Evolutionary conservation across 202 grass and related monocot species (phyloP), one percentile per base, ranked within the genome.

Genomic region (Saccharum hybrid): DNA sequence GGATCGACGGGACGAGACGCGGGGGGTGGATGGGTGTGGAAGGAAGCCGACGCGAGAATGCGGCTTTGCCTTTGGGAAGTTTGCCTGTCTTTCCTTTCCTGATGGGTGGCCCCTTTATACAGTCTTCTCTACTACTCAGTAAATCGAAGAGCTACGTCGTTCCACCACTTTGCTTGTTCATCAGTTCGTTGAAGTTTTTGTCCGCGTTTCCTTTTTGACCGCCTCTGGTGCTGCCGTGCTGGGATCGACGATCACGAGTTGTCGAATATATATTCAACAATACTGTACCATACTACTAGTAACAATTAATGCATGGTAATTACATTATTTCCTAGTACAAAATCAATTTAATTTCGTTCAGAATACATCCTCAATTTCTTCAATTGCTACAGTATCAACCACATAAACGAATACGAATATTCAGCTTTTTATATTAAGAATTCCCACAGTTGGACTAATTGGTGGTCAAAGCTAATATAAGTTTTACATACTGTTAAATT

Each of bases 61-160:
- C 30, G 16, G 60, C 4, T 36, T 36, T 36, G 34, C 34, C 34
- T 36, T 36, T 36, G 34, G 34, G 34, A 5, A 36, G 33, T 4
- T 28, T 43, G 87, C 23, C 15, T 23, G 23, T 76, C 10, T 70
- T 52, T 30, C n/a, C 8, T 54, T 60, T 46, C 4, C 30, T 69
- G 45, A 82, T 70, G 57, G 66, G 19, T 34, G 19, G 49, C 0
- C 10, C 60, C 61, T 31, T 31, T 84, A 76, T 81, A 76, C 70
- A 80, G 42, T 46, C 45, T 61, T 48, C 62, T 69, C 2, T 46
- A 15, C 2, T 37, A 15, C 31, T 33, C 31, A 33, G 31, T 33
- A 33, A 0, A 33, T 22, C 57, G 3, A 22, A 60, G 21, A 60
- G 57, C 21, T 11, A 60, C 57, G 57, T 60, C 6, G 5, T 23